phyloP scores from a whole-genome alignment of 2,329 filamentous ascomycete genomes.

The Colletotrichum incanum region DNA sequence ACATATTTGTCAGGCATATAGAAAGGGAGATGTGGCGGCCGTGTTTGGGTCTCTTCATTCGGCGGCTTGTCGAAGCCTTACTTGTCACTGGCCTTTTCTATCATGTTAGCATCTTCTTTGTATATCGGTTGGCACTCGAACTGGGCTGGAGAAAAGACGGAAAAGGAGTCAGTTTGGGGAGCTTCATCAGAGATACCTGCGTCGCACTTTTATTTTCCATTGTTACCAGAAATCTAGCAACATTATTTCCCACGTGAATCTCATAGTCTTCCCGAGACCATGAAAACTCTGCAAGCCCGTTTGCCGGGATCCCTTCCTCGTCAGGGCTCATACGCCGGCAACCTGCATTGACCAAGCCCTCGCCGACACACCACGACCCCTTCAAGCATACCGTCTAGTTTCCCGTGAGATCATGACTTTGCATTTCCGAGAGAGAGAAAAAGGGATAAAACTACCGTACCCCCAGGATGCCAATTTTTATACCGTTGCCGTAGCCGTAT shows the following conservation, averaged over 20 bases:
- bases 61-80: conserved; percentile 21
- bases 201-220: not conserved
- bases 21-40: not conserved
- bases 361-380: not conserved
- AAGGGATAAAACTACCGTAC: conserved; percentile 37
- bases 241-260: not conserved
- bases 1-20: not conserved
- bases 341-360: not conserved
- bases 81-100: not conserved
- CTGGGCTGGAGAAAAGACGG: conserved; percentile 3
- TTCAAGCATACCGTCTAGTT: conserved; percentile 5
- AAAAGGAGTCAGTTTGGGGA: conserved; percentile 11
- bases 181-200: conserved; percentile 27
- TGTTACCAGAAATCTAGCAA: not conserved
- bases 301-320: not conserved
- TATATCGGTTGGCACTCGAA: not conserved
- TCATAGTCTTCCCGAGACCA: not conserved
- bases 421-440: conserved; percentile 36
- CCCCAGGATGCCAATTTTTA: conserved; percentile 42
- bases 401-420: conserved; percentile 40
- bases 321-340: not conserved
- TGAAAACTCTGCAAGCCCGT: not conserved
- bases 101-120: conserved; percentile 3
- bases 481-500: conserved; percentile 42
- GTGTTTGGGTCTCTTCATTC: conserved; percentile 24